A percentile compares a stretch with the other conserved stretches of the same genome.
Conservation (phyloP, 2,329 filamentous ascomycete genomes). For the Aspergillus piperis region DNA sequence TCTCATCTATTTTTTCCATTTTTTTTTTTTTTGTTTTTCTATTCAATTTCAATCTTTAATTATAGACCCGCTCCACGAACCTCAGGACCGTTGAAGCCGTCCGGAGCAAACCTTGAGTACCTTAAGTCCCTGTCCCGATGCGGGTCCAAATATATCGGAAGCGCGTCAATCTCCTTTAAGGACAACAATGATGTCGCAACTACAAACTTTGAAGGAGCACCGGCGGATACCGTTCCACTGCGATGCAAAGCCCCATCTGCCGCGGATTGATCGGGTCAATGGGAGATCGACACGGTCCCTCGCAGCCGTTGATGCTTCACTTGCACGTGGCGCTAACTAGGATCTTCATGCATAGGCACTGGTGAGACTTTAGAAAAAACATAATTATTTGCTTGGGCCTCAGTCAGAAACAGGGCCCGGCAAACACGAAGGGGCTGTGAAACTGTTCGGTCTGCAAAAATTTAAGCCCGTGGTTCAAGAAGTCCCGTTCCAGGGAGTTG, state of each 20-base stretch:
- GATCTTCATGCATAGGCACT: slow-evolving; percentile 38
- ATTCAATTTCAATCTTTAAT: neutral
- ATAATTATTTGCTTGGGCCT: neutral
- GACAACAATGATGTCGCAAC: slow-evolving; percentile 13
- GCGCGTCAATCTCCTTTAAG: slow-evolving; percentile 11
- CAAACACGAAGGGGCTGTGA: neutral
- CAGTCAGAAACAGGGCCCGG: neutral
- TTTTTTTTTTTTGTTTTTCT: neutral
- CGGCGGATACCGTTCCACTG: slow-evolving; percentile 24
- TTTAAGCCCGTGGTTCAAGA: neutral
- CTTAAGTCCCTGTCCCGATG: slow-evolving; percentile 4
- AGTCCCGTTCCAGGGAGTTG: neutral
- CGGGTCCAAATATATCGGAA: slow-evolving; percentile 15
- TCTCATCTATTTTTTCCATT: neutral
- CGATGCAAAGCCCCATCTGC: slow-evolving; percentile 21
- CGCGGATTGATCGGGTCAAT: slow-evolving; percentile 32
- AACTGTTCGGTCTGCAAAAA: neutral
- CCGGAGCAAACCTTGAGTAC: neutral
- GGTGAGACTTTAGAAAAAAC: neutral
- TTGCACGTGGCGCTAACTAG: slow-evolving; percentile 42
- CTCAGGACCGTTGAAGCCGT: slow-evolving; percentile 2
- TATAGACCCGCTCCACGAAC: neutral
- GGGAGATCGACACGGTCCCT: slow-evolving; percentile 42
- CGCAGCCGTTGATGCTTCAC: slow-evolving; percentile 41
- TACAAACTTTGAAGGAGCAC: slow-evolving; percentile 24